These are phyloP conservation scores for Phytophthora gonapodyides DNA, from an alignment of 352 stramenopile genomes.

Conservation along the genomic window DNA sequence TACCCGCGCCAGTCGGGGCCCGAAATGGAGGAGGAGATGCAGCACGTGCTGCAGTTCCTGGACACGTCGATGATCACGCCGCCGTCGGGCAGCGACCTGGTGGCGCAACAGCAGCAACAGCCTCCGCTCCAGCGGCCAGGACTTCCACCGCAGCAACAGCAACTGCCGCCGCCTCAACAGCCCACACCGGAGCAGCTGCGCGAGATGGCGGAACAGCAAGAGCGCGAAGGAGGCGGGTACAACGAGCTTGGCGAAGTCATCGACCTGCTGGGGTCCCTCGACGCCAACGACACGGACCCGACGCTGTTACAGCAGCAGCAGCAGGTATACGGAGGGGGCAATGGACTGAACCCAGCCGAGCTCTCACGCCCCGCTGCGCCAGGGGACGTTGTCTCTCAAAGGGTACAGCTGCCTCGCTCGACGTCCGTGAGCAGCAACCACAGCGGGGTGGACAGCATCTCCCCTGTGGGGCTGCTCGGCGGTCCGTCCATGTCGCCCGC, in stretches of 20 bases:
- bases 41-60: conserved; percentile 68
- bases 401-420: conserved; percentile 59
- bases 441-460: conserved; percentile 55
- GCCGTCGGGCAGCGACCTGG: conserved; percentile 35
- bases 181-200: conserved; percentile 29
- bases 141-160: conserved; percentile 11
- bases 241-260: conserved; percentile 75
- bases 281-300: conserved; percentile 53
- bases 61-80: conserved; percentile 57
- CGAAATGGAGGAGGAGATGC: conserved; percentile 58
- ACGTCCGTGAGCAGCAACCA: conserved; percentile 46
- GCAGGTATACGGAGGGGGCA: conserved; percentile 4
- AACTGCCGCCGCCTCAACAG: conserved; percentile 18
- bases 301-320: conserved; percentile 26
- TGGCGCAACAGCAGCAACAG: conserved; percentile 19
- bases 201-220: conserved; percentile 39
- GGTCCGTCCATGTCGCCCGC: conserved; percentile 77
- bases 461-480: conserved; percentile 49
- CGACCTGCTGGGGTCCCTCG: conserved; percentile 66
- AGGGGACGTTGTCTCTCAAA: conserved; percentile 19
- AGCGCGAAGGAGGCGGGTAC: conserved; percentile 53
- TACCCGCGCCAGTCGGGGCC: conserved; percentile 25
- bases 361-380: conserved; percentile 5
- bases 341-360: conserved; percentile 1
- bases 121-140: conserved; percentile 13